Conservation (phyloP, 2,329 filamentous ascomycete genomes). For the Exophiala spinifera region DNA sequence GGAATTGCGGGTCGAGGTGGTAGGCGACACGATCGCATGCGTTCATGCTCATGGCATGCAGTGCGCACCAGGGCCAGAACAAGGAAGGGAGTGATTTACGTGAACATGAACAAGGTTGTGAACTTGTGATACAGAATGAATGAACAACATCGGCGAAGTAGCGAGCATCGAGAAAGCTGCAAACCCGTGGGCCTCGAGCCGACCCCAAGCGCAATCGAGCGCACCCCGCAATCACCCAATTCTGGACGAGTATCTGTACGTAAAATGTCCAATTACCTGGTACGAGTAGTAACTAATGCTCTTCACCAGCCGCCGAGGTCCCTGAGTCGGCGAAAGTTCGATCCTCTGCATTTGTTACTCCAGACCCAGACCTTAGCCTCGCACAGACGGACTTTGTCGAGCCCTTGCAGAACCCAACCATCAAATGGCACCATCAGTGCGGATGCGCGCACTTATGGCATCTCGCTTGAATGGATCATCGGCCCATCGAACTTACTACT, state of each 20-base stretch:
- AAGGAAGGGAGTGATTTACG: constrained; percentile 2
- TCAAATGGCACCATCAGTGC: neutral
- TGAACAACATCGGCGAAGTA: neutral
- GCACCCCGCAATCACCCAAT: constrained; percentile 7
- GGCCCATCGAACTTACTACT: neutral
- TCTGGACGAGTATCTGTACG: too few relatives aligned
- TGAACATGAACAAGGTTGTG: constrained; percentile 1
- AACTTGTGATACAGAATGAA: neutral
- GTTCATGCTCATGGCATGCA: constrained; percentile 9
- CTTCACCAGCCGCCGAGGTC: neutral
- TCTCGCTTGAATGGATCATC: neutral
- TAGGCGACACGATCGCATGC: constrained; percentile 14
- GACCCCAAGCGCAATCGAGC: neutral
- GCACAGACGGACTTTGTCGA: too few relatives aligned
- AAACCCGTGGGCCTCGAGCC: too few relatives aligned
- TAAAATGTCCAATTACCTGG: too few relatives aligned
- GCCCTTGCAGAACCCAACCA: neutral
- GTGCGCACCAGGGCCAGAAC: neutral
- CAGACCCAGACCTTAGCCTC: too few relatives aligned
- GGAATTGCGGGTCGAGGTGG: constrained; percentile 12
- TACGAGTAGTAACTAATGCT: too few relatives aligned
- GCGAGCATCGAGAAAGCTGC: neutral
- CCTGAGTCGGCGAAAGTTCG: neutral
- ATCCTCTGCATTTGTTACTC: too few relatives aligned
- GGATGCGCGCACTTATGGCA: neutral